Evolutionary conservation across 768 basidiomycete species (phyloP).

Genomic region (Tulasnella sp.): DNA sequence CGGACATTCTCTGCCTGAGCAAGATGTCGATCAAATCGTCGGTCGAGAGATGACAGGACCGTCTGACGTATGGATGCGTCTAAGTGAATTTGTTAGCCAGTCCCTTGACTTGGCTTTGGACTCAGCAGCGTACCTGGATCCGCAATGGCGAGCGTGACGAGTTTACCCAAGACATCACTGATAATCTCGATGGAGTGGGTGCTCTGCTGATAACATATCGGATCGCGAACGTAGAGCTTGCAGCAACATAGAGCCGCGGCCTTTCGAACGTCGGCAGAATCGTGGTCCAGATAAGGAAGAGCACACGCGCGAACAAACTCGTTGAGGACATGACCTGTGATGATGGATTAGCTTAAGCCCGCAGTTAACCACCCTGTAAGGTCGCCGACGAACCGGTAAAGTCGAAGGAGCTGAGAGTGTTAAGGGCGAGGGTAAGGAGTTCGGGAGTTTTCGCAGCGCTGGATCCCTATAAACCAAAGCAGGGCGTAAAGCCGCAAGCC

Average conservation of each 20-base stretch:
- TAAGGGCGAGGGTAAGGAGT: slow-evolving; percentile 69
- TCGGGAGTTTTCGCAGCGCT: slow-evolving; percentile 27
- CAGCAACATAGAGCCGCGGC: slow-evolving; percentile 92
- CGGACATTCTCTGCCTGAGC: slow-evolving; percentile 98
- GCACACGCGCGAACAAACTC: slow-evolving; percentile 92
- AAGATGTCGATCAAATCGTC: slow-evolving; percentile 92
- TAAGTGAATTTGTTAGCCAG: slow-evolving; percentile 27
- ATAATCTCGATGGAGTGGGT: slow-evolving; percentile 95
- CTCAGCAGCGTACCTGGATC: slow-evolving; percentile 64
- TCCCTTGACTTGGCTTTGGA: background rate
- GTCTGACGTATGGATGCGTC: slow-evolving; percentile 77
- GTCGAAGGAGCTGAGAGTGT: slow-evolving; percentile 84
- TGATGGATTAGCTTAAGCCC: slow-evolving; percentile 13
- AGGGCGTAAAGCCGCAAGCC: background rate
- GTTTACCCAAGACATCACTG: slow-evolving; percentile 94
- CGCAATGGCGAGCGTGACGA: slow-evolving; percentile 89
- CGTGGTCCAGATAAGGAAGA: slow-evolving; percentile 89
- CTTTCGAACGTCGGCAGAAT: slow-evolving; percentile 75
- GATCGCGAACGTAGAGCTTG: slow-evolving; percentile 83
- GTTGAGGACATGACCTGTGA: slow-evolving; percentile 78
- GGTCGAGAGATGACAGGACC: slow-evolving; percentile 79
- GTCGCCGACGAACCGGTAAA: slow-evolving; percentile 61
- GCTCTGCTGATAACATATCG: slow-evolving; percentile 92
- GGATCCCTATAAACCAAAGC: background rate
- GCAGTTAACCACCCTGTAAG: background rate